These are phyloP conservation scores for Boletus pseudopeckii DNA, from an alignment of 768 basidiomycete genomes.

Conservation along the genomic window DNA sequence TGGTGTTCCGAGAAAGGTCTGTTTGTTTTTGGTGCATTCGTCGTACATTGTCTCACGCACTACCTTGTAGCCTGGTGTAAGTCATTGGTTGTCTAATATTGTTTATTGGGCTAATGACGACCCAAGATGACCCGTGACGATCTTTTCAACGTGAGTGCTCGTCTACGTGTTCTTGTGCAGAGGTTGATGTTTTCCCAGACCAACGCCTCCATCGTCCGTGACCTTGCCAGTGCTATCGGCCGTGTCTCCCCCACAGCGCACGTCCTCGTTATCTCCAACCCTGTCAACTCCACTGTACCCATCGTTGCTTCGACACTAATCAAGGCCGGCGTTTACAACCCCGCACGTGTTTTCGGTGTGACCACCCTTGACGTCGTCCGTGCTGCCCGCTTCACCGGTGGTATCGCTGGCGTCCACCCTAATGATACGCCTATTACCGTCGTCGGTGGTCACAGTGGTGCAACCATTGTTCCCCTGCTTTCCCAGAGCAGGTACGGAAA, in stretches of 20 bases:
- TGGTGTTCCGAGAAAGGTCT: conserved; percentile 94
- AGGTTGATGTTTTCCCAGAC: conserved; percentile 48
- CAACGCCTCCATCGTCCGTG: conserved; percentile 96
- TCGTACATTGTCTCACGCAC: conserved; percentile 25
- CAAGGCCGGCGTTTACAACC: conserved; percentile 91
- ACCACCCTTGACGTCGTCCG: conserved; percentile 99
- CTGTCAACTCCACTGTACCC: conserved; percentile 97
- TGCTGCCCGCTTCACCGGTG: conserved; percentile 84
- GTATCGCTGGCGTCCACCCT: conserved; percentile 63
- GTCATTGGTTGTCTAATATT: conserved; percentile 30
- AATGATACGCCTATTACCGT: conserved; percentile 73
- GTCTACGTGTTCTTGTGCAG: not conserved
- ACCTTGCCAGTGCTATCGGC: conserved; percentile 85
- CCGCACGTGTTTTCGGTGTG: conserved; percentile 87
- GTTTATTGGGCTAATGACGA: conserved; percentile 25
- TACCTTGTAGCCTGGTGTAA: conserved; percentile 70
- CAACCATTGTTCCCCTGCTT: conserved; percentile 96
- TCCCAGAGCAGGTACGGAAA: conserved; percentile 76
- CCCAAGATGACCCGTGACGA: conserved; percentile 92
- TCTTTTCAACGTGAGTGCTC: conserved; percentile 78
- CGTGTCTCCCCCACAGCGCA: conserved; percentile 88
- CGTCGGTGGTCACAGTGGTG: conserved; percentile 92
- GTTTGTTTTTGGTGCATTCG: not conserved
- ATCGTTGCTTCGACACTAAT: conserved; percentile 91
- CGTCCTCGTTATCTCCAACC: conserved; percentile 97